Evolutionary conservation across 78 protist species (phyloP).

Genomic region (Trichosphaerium sp.): DNA sequence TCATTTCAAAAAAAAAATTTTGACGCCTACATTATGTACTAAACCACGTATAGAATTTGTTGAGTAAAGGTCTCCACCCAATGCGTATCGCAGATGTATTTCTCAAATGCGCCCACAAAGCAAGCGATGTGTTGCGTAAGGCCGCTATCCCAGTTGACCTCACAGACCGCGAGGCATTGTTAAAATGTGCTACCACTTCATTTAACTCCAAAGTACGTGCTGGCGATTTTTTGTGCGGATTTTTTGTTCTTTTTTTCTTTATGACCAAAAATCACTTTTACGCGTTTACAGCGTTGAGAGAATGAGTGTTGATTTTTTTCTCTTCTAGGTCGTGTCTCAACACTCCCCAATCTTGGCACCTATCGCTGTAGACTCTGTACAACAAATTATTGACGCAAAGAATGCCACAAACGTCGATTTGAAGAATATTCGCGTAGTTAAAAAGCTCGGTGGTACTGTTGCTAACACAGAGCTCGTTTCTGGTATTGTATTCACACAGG

Average conservation of each 20-base stretch:
- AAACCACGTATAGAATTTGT: conserved; percentile 27
- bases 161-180: conserved; percentile 67
- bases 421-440: conserved; percentile 58
- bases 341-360: conserved; percentile 85
- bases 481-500: conserved; percentile 91
- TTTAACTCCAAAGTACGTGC: conserved; percentile 84
- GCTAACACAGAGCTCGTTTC: conserved; percentile 93
- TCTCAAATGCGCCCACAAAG: conserved; percentile 48
- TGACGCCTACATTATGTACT: no score
- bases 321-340: conserved; percentile 83
- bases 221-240: background rate
- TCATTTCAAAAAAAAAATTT: no score
- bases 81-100: conserved; percentile 74
- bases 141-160: conserved; percentile 83
- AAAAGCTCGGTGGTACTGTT: conserved; percentile 92
- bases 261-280: no score
- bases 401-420: conserved; percentile 74
- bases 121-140: conserved; percentile 45
- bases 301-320: background rate
- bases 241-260: no score
- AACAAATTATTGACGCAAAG: conserved; percentile 43
- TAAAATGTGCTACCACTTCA: conserved; percentile 91
- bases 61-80: conserved; percentile 91
- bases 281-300: background rate
- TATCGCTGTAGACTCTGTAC: conserved; percentile 97